Base-by-base conservation (phyloP, 1,139 yeast species). In the Pichia sp. region DNA sequence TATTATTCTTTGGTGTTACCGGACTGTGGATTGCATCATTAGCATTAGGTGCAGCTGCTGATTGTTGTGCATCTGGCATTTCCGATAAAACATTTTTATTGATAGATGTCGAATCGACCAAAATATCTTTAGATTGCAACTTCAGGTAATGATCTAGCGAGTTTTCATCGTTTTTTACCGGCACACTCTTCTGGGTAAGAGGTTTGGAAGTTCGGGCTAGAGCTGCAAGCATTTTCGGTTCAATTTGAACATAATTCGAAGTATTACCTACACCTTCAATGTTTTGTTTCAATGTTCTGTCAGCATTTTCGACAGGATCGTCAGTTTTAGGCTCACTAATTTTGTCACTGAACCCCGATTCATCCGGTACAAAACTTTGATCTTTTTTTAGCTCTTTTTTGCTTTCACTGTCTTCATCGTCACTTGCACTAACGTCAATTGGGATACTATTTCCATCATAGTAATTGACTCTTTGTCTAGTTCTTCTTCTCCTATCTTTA, bases 391-490 rank as follows among this genome's bases (percentile, higher is more conserved):
- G 44, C 49, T n/a, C 34, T 50, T 40, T 49, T 43, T n/a, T 46
- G n/a, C 19, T 26, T 41, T 46, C 34, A 8, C 2, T 42, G 8
- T 44, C 48, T 4, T 42, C 55, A 34, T 45, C 48, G 36, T 49
- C 50, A 8, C 16, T 30, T 3, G 29, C 32, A 19, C 49, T 52
- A n/a, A 36, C 43, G 19, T 38, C 51, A 23, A 50, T 16, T 6
- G 48, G 49, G 11, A 31, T 46, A 5, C 23, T 19, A 3, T 29
- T 49, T 23, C 52, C 53, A 36, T 54, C 56, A 45, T 32, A 48
- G 29, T 56, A 56, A 44, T 54, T 53, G 13, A 56, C 43, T 19
- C 36, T 43, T 5, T 45, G 47, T 40, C 52, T 51, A 11, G 19
- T 36, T 8, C 56, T 43, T 34, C 54, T 49, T 8, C 13, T 50